Base-by-base conservation (phyloP, 2,329 filamentous ascomycete species). In the Graphilbum fragrans region DNA sequence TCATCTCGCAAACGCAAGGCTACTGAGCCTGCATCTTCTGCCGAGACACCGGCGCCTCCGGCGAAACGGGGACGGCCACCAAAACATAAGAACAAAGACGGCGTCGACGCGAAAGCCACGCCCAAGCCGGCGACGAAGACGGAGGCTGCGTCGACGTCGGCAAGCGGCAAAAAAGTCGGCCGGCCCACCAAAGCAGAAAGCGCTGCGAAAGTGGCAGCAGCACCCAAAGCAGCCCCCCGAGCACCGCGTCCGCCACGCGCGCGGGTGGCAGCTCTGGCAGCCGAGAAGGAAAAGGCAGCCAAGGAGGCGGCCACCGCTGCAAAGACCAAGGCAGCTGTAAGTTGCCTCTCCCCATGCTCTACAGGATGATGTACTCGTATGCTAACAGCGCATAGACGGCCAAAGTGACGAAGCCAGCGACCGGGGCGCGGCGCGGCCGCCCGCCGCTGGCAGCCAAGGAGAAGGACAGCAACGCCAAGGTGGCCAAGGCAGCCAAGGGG, bases 371-470 rank as follows among this genome's bases (percentile, higher is more conserved):
- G 12, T 22, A 18, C 3, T 12, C 25, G n/a, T 32, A 11, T 32
- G 32, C 32, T 34, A 34, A 34, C 14, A 9, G n/a, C 5, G 29
- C 17, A 29, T 14, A 37, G 21, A 10, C 31, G 5, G 36, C 37
- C 4, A n/a, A 33, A 18, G 29, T n/a, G 5, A n/a, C 34, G 16
- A 41, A 36, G 21, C 23, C 35, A 4, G 35, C 21, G 4, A 22
- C 20, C 5, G 35, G 35, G 7, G 20, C 20, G 16, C 45, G 43
- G 12, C 44, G 46, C 10, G 39, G 41, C 20, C 29, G 41, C 10
- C 32, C 39, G 35, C 20, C 35, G 35, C 5, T 29, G 18, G 22
- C 34, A 14, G 23, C 12, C 9, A 39, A 38, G 2, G 23, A 34
- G 5, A 32, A 37, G 33, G 35, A 17, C 37, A 20, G 33, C 32